Evolutionary conservation across 2,329 filamentous ascomycete species (phyloP), one percentile per base, ranked within the genome.

Genomic region (Delphinella strobiligena): DNA sequence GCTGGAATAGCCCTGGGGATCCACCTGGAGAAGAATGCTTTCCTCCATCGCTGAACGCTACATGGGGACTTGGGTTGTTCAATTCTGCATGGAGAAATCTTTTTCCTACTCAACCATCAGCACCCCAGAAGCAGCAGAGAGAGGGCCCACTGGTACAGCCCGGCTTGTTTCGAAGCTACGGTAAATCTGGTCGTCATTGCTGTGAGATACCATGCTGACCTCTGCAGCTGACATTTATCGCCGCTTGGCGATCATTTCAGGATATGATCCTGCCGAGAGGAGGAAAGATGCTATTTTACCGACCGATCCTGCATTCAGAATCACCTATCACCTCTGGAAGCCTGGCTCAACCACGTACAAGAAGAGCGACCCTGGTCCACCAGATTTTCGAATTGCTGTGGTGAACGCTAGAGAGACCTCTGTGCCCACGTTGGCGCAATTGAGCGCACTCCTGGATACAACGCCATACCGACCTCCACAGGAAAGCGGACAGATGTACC

Each of bases 301-400:
- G 15, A 57, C 55, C 12, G 55, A 49, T 24, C 53, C 68, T 10
- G 78, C 80, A 0, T 93, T 83, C 64, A 74, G 74, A 45, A 66
- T 94, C 27, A 75, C 81, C 47, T 94, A 78, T 61, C 71, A 93
- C 59, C 69, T 94, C 44, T 95, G 84, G 78, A 93, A 89, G 57
- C 75, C 81, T 46, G 63, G 68, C 58, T 53, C 51, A 3, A 57
- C 69, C 49, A 66, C 71, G 1, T 91, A 89, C 64, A 78, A 79
- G 49, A 95, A 95, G 61, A 75, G 78, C n/a, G 74, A 72, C 4
- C 87, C 84, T 1, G 80, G 81, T 0, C 55, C 72, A 0, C 87
- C 89, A 0, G 84, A 95, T 56, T 95, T 93, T 59, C 78, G 81
- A 43, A 72, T 96, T 44, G 82, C 82, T 12, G 82, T 96, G 12